Evolutionary conservation across 139 green algal species (phyloP).

Genomic region (Tetraselmis chui): DNA sequence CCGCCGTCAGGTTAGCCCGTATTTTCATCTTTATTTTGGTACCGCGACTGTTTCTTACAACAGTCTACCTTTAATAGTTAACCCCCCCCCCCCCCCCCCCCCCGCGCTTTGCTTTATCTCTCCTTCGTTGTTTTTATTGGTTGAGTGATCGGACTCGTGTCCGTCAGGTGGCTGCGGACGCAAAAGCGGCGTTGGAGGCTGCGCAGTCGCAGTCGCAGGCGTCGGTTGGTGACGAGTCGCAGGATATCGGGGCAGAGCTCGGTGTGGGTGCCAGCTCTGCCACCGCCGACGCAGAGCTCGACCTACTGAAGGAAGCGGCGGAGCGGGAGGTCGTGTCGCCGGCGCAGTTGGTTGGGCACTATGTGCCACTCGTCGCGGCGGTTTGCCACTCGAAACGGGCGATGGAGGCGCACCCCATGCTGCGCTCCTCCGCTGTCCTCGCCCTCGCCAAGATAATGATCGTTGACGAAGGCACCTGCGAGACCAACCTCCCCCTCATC

Average conservation of each 20-base stretch:
- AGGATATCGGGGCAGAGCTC: slow-evolving; percentile 63
- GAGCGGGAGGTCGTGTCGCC: slow-evolving; percentile 54
- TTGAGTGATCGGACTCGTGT: too few relatives aligned
- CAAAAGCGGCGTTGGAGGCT: background rate
- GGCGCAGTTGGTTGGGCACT: slow-evolving; percentile 46
- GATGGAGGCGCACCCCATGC: slow-evolving; percentile 23
- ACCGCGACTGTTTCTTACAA: too few relatives aligned
- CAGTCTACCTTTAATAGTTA: too few relatives aligned
- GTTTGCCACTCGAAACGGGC: slow-evolving; percentile 39
- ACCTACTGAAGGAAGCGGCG: slow-evolving; percentile 49
- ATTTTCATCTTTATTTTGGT: too few relatives aligned
- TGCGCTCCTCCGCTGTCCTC: slow-evolving; percentile 67
- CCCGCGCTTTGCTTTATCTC: too few relatives aligned
- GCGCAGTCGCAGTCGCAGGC: background rate
- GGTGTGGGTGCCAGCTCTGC: slow-evolving; percentile 40
- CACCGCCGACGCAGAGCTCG: slow-evolving; percentile 61
- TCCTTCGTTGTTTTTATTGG: too few relatives aligned
- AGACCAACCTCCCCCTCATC: slow-evolving; percentile 62
- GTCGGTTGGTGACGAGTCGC: slow-evolving; percentile 14
- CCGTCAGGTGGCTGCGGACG: background rate
- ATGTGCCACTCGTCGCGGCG: slow-evolving; percentile 37
- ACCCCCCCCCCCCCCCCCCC: too few relatives aligned
- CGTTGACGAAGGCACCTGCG: slow-evolving; percentile 71
- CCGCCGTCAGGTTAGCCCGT: background rate
- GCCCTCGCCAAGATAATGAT: slow-evolving; percentile 87